These are phyloP conservation scores for Limnanthes douglasii DNA, from an alignment of 345 rosid genomes.

Conservation along the genomic window DNA sequence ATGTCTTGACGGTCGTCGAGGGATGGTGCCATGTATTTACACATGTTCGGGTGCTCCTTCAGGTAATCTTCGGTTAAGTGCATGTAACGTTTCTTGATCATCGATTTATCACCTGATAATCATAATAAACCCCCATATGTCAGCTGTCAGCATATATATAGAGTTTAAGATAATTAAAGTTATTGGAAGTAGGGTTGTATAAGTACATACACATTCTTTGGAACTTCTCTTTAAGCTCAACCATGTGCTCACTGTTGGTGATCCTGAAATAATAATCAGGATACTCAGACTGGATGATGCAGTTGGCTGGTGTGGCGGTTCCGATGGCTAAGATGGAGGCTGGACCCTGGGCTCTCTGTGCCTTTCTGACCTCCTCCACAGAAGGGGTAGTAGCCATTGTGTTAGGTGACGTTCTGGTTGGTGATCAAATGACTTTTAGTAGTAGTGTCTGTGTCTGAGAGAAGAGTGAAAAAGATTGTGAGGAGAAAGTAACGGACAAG, in stretches of 20 bases:
- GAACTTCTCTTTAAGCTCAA: constrained; percentile 59
- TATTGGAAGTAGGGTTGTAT: neutral
- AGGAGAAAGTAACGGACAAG: too few relatives aligned
- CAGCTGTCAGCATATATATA: neutral
- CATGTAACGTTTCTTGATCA: constrained; percentile 53
- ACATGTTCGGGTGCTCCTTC: constrained; percentile 40
- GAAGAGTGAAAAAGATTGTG: too few relatives aligned
- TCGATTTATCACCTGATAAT: constrained; percentile 50
- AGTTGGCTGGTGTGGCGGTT: constrained; percentile 43
- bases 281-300: constrained; percentile 36
- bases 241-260: constrained; percentile 62
- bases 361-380: constrained; percentile 35
- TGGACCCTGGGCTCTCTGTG: constrained; percentile 48
- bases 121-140: neutral
- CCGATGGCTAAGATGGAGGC: constrained; percentile 53
- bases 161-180: neutral
- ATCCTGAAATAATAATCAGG: constrained; percentile 57
- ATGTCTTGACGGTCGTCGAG: constrained; percentile 63
- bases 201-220: constrained; percentile 52
- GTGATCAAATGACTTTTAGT: too few relatives aligned
- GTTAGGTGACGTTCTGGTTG: too few relatives aligned
- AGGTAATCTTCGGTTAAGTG: constrained; percentile 50
- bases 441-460: too few relatives aligned
- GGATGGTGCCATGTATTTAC: constrained; percentile 60
- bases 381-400: too few relatives aligned